Evolutionary conservation across 345 rosid genomes (phyloP), one percentile per base, ranked within the genome.

Genomic region (Murraya koenigii): DNA sequence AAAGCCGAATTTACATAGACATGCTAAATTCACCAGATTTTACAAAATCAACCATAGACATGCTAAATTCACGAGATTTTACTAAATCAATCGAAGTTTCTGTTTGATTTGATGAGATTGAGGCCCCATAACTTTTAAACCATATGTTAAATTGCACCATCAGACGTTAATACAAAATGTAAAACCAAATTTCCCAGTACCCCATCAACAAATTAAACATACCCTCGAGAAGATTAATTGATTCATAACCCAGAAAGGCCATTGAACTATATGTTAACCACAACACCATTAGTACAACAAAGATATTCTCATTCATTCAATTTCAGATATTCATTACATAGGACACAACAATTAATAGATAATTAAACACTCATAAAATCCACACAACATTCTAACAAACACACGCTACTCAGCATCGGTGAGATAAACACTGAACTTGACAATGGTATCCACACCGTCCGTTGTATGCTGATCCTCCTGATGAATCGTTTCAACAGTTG

Each of bases 401-500:
- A 63, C 70, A 30, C 19, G 26, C 22, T 44, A 33, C 58, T 33
- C 32, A 71, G 78, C 80, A 80, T 88, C 78, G 9, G 91, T 85
- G 39, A 93, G 84, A 74, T 89, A 88, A 77, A 95, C 88, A 77
- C 64, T 86, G 80, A 90, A 87, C 76, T 93, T 89, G 79, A 86
- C 83, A 64, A 96, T 84, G 10, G 97, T 91, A 35, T 95, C 98
- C 36, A 88, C 91, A 36, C 99, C 97, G 60, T 93, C 99, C 0
- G 97, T 89, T 17, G 86, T 87, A 74, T 91, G 98, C 69, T 92
- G 93, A 77, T 92, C 87, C 78, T 81, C 83, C 79, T 86, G 86
- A 56, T 88, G 95, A 47, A 94, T 78, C 20, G 92, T 89, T 85
- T 88, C 94, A 35, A 96, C 90, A 6, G 81, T 69, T 0, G 94